Evolutionary conservation across 495 filamentous ascomycete genomes (phyloP), one percentile per base, ranked within the genome.

Genomic region (Aspergillus hancockii): DNA sequence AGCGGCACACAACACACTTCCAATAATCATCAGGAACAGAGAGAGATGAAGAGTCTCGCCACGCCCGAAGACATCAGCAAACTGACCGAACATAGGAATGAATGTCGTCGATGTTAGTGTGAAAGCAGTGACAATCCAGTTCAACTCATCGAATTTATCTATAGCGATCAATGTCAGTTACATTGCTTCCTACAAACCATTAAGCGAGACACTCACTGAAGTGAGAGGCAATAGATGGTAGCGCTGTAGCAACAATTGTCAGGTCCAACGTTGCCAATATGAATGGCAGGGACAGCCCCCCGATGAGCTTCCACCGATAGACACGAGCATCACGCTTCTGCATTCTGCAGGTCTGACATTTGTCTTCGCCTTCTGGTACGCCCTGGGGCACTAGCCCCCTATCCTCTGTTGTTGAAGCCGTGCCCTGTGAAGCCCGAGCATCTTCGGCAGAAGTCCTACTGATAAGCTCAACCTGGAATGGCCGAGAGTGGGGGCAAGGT

Each of bases 111-210:
- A 78, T n/a, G 83, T 83, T 5, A 88, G 74, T 58, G 79, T 86
- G 68, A 84, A 87, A 18, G 83, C 72, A 0, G 84, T 82, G 50
- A 87, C 77, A 63, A 88, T 85, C 84, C 84, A 87, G 63, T 85
- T 87, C 8, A 86, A 71, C 59, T 86, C 79, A 18, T 73, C 68
- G 31, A 85, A 69, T 61, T 83, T 66, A 57, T 79, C 83, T 84
- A 49, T 22, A 18, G 40, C 14, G 13, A 52, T 49, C 6, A 47
- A 16, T 2, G 43, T 47, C 43, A 23, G 21, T 23, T 14, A 23
- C 41, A 65, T 49, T 45, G 31, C n/a, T n/a, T n/a, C 14, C 6
- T 47, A 21, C 56, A 16, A 12, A 13, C 32, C 31, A 49, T 50
- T 40, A 34, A 49, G 47, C 28, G 43, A 22, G 18, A 12, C 16